Percentiles rank a stretch among this genome's conserved stretches.
Conservation (phyloP, 768 basidiomycete species). For the Tulasnella sp. region DNA sequence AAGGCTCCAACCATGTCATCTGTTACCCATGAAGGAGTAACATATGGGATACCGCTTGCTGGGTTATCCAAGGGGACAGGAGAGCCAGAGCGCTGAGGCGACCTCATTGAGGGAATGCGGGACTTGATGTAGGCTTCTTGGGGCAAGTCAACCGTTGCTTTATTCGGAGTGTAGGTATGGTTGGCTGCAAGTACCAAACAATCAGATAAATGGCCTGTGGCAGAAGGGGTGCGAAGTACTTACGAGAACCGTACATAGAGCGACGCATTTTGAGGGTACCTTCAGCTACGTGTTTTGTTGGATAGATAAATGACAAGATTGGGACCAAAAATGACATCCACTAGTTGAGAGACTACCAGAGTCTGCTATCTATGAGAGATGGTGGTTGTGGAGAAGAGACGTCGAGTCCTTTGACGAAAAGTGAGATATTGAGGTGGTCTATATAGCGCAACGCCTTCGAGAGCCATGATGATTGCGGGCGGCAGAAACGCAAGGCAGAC, state of each 20-base stretch:
- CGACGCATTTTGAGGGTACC: conserved; percentile 4
- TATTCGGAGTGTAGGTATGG: neutral
- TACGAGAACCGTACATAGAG: neutral
- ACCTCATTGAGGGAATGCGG: too few species aligned
- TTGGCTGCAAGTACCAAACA: neutral
- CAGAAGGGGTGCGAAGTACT: neutral
- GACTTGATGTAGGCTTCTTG: too few species aligned
- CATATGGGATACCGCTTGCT: too few species aligned
- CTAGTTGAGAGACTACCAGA: too few species aligned
- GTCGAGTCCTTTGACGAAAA: neutral
- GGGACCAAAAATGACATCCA: neutral
- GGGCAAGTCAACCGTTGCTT: too few species aligned
- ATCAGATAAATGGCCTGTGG: neutral
- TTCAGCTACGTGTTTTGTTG: conserved; percentile 4
- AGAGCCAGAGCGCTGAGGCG: too few species aligned
- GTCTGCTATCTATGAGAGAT: too few species aligned
- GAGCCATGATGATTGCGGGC: too few species aligned
- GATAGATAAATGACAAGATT: neutral
- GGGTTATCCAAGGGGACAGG: too few species aligned
- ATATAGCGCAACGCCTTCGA: neutral
- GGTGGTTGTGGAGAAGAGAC: neutral
- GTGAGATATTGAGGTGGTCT: neutral
- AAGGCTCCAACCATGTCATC: too few species aligned
- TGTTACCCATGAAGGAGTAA: too few species aligned
- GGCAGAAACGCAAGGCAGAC: too few species aligned